Evolutionary conservation across 805 yeast genomes (phyloP).

Genomic region (Candida endomychidarum): DNA sequence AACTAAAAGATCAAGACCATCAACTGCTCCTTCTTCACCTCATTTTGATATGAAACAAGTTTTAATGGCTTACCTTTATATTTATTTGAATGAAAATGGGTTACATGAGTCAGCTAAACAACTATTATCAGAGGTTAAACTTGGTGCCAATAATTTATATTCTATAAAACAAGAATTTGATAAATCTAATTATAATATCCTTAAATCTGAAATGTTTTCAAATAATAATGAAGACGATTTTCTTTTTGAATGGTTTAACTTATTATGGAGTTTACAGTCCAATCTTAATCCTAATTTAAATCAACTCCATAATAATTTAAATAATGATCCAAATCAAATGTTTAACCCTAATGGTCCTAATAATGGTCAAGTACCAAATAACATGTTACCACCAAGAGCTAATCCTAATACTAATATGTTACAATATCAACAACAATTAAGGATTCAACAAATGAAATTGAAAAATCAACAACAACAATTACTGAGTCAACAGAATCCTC

Average conservation of each 20-base stretch:
- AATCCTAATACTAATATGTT: constrained; percentile 15
- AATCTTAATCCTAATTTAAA: constrained; percentile 37
- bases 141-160: constrained; percentile 12
- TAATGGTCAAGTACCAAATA: constrained; percentile 1
- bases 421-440: constrained; percentile 24
- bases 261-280: constrained; percentile 49
- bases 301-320: constrained; percentile 17
- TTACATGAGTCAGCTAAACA: constrained; percentile 50
- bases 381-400: constrained; percentile 14
- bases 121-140: constrained; percentile 28
- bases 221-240: constrained; percentile 44
- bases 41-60: constrained; percentile 35
- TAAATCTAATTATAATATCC: constrained; percentile 16
- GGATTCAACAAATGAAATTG: constrained; percentile 25
- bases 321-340: constrained; percentile 4
- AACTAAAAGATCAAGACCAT: constrained; percentile 6
- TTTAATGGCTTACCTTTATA: constrained; percentile 52
- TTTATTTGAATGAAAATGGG: constrained; percentile 48
- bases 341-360: neutral
- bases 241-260: constrained; percentile 57
- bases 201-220: constrained; percentile 30
- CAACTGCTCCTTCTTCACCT: constrained; percentile 11
- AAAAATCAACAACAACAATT: constrained; percentile 25
- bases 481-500: constrained; percentile 18
- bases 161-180: constrained; percentile 13